Evolutionary conservation across 2,329 filamentous ascomycete genomes (phyloP).

Genomic region (Claviceps sp.): DNA sequence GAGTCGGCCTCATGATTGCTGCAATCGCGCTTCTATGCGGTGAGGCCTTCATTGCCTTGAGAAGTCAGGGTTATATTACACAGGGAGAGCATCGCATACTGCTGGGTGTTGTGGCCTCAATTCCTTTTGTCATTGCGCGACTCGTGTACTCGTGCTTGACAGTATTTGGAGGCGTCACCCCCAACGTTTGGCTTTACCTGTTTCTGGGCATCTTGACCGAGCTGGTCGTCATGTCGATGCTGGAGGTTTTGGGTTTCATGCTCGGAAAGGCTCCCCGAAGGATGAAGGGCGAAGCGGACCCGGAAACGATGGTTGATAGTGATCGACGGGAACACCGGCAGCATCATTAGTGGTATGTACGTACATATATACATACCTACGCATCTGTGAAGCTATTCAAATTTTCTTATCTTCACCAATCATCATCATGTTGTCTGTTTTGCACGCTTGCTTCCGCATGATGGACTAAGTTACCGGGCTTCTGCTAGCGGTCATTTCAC

Average conservation of each 20-base stretch:
- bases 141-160: slow-evolving; percentile 17
- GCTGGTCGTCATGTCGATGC: slow-evolving; percentile 17
- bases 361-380: too few relatives aligned
- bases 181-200: slow-evolving; percentile 19
- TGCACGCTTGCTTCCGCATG: not conserved
- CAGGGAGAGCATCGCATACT: slow-evolving; percentile 43
- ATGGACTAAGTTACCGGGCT: not conserved
- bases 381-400: too few relatives aligned
- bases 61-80: slow-evolving; percentile 25
- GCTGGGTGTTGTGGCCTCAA: slow-evolving; percentile 22
- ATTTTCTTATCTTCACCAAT: not conserved
- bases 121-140: slow-evolving; percentile 21
- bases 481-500: not conserved
- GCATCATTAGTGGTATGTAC: not conserved
- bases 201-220: slow-evolving; percentile 21
- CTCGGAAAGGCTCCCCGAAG: not conserved
- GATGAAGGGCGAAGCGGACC: not conserved
- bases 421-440: not conserved
- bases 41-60: slow-evolving; percentile 23
- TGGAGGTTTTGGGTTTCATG: not conserved
- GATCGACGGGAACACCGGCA: not conserved
- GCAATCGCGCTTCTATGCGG: slow-evolving; percentile 28
- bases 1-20: slow-evolving; percentile 18
- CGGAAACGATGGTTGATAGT: not conserved
- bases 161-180: slow-evolving; percentile 15